Percentiles rank a stretch among this genome's conserved stretches.
Evolutionary conservation across 1,284 basidiomycete genomes (phyloP).

Genomic region (Peniophora sp.): DNA sequence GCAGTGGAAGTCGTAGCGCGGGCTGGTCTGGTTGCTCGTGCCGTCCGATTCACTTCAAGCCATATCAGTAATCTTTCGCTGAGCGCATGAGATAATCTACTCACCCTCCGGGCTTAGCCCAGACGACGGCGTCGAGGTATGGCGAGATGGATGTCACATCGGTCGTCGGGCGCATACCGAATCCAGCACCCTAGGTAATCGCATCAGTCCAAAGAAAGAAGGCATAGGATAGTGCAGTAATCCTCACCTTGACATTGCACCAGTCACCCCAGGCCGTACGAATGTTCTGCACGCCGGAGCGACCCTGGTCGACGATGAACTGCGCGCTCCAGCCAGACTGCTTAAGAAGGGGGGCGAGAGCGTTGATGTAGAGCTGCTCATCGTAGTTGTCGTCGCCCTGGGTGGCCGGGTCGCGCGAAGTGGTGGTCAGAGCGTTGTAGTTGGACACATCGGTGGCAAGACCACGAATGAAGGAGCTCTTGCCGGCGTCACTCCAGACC

Average conservation of each 20-base stretch:
- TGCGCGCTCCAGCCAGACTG: slow-evolving; percentile 45
- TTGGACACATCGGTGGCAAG: slow-evolving; percentile 61
- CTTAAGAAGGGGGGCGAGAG: slow-evolving; percentile 39
- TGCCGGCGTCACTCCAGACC: slow-evolving; percentile 41
- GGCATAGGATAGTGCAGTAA: too few relatives aligned
- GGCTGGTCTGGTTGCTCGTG: slow-evolving; percentile 49
- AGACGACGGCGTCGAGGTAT: slow-evolving; percentile 55
- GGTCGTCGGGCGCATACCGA: slow-evolving; percentile 51
- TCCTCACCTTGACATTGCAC: slow-evolving; percentile 63
- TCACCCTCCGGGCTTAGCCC: slow-evolving; percentile 52
- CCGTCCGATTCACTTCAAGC: slow-evolving; percentile 62
- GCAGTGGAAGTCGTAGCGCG: slow-evolving; percentile 52
- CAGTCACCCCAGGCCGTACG: slow-evolving; percentile 45
- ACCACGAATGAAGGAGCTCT: slow-evolving; percentile 46
- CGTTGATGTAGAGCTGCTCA: slow-evolving; percentile 53
- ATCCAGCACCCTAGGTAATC: slow-evolving; percentile 53
- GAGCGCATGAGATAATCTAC: too few relatives aligned
- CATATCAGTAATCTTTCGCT: slow-evolving; percentile 11
- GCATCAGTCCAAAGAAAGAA: too few relatives aligned
- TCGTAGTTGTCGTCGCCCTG: slow-evolving; percentile 53
- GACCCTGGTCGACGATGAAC: slow-evolving; percentile 61
- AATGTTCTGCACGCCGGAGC: slow-evolving; percentile 54
- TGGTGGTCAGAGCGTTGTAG: slow-evolving; percentile 51
- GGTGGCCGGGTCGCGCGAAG: slow-evolving; percentile 50
- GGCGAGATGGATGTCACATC: slow-evolving; percentile 37